A percentile compares a stretch with the other conserved stretches of the same genome.
Conservation (phyloP, 2,329 filamentous ascomycete genomes). For the Phoma herbarum region DNA sequence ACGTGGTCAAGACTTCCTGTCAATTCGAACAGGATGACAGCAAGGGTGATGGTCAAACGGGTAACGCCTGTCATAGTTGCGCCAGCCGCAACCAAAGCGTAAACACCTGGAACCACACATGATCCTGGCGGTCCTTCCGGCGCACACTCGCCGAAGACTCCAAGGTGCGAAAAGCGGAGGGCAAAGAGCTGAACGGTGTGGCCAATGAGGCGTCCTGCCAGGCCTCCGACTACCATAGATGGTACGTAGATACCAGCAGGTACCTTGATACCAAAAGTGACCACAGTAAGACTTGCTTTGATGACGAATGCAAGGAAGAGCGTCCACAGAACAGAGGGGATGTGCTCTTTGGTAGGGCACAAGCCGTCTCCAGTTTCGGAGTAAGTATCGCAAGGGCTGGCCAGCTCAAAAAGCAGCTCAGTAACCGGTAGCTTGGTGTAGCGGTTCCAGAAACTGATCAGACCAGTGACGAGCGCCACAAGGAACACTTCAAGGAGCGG, state of each 20-base stretch:
- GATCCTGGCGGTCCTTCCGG: constrained; percentile 72
- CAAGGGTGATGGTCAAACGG: constrained; percentile 88
- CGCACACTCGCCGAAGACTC: constrained; percentile 78
- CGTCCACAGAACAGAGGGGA: constrained; percentile 77
- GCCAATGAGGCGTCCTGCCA: constrained; percentile 88
- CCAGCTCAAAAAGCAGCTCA: constrained; percentile 88
- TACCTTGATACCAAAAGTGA: constrained; percentile 96
- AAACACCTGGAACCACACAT: constrained; percentile 96
- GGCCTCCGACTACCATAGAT: constrained; percentile 96
- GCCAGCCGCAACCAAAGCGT: constrained; percentile 91
- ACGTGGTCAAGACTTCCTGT: constrained; percentile 96
- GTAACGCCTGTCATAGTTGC: constrained; percentile 99
- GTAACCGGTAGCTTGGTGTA: constrained; percentile 90
- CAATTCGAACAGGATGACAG: constrained; percentile 94
- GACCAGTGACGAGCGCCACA: constrained; percentile 83
- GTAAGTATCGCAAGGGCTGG: constrained; percentile 82
- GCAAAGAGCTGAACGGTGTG: constrained; percentile 86
- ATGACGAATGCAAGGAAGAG: constrained; percentile 83
- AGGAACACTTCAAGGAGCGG: constrained; percentile 88
- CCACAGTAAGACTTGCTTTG: constrained; percentile 85
- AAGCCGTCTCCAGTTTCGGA: constrained; percentile 75
- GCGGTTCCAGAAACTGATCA: constrained; percentile 92
- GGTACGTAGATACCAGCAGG: constrained; percentile 97
- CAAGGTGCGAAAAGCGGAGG: constrained; percentile 73
- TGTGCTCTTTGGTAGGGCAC: constrained; percentile 79